Conservation (phyloP, 257 asterid species). For the Nicotiana obtusifolia region DNA sequence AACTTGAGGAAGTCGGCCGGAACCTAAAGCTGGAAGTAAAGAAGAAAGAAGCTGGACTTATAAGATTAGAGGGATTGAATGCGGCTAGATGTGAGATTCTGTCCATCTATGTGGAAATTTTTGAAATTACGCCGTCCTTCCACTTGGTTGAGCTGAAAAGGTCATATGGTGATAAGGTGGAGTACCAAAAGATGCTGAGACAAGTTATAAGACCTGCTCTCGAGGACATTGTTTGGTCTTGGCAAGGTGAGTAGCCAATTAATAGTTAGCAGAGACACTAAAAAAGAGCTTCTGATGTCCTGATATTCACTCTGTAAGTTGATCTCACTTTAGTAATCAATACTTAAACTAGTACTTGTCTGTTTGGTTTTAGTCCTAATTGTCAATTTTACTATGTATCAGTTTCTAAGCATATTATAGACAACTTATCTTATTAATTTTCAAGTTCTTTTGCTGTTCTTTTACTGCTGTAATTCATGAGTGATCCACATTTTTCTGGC, state of each 20-base stretch:
- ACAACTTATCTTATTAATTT: background rate
- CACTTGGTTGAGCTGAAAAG: slow-evolving; percentile 66
- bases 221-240: slow-evolving; percentile 44
- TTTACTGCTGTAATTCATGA: background rate
- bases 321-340: background rate
- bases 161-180: slow-evolving; percentile 48
- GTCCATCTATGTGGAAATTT: slow-evolving; percentile 40
- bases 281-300: background rate
- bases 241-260: slow-evolving; percentile 42
- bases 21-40: slow-evolving; percentile 31
- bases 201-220: slow-evolving; percentile 33
- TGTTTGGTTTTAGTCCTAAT: background rate
- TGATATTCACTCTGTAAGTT: background rate
- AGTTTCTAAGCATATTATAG: background rate
- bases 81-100: slow-evolving; percentile 29
- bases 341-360: background rate
- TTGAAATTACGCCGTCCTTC: slow-evolving; percentile 45
- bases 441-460: background rate
- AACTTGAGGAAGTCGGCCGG: slow-evolving; percentile 47
- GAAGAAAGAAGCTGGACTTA: slow-evolving; percentile 28
- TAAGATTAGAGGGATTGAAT: slow-evolving; percentile 29
- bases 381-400: slow-evolving; percentile 1
- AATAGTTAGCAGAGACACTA: background rate
- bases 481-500: background rate
- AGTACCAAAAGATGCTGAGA: slow-evolving; percentile 43